Evolutionary conservation across 176 grass and related monocot genomes (phyloP).

Genomic region (Tillandsia fasciculata): DNA sequence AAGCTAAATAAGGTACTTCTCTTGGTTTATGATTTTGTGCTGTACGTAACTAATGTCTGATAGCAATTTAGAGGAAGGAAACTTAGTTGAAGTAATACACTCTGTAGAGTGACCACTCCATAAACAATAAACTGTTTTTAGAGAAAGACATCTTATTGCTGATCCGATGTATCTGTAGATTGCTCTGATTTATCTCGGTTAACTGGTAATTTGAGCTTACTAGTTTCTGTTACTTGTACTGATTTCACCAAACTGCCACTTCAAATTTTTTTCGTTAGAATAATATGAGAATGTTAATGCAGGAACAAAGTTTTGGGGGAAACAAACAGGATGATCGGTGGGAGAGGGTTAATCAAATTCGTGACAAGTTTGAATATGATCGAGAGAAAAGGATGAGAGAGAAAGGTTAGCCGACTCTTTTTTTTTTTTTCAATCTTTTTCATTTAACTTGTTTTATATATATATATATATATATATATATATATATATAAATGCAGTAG

Average conservation of each 20-base stretch:
- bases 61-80: background rate
- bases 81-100: background rate
- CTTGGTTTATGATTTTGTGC: background rate
- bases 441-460: background rate
- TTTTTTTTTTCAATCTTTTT: background rate
- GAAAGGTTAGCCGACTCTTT: constrained; percentile 44
- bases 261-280: background rate
- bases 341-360: constrained; percentile 91
- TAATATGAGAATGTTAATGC: constrained; percentile 21
- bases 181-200: background rate
- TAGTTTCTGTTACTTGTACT: background rate
- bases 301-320: constrained; percentile 42
- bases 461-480: background rate
- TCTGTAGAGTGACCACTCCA: background rate
- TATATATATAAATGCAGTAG: background rate
- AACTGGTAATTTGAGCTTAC: background rate
- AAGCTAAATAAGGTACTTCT: constrained; percentile 37
- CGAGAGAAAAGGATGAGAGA: constrained; percentile 84
- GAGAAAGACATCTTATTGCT: background rate
- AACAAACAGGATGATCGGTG: constrained; percentile 51
- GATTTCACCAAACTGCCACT: background rate
- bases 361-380: constrained; percentile 97
- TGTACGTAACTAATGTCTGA: background rate
- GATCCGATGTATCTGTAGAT: background rate
- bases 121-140: too few relatives aligned